These are phyloP conservation scores for Helotiales sp. DNA, from an alignment of 2,329 filamentous ascomycete species.

Conservation along the genomic window DNA sequence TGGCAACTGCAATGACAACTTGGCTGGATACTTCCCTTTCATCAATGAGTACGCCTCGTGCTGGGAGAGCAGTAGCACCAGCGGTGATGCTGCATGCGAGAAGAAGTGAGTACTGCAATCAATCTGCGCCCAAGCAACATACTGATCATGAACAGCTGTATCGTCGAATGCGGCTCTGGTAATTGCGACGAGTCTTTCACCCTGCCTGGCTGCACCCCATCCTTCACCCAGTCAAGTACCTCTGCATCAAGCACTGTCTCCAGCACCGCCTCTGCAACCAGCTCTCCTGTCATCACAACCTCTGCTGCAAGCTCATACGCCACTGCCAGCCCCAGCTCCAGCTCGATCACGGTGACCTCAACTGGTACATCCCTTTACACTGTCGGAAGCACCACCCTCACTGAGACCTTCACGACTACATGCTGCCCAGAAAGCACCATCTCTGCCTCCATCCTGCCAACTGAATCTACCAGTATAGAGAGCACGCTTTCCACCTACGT, in stretches of 20 bases:
- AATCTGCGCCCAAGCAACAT: background rate
- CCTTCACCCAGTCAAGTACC: constrained; percentile 4
- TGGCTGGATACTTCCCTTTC: constrained; percentile 43
- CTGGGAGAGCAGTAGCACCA: constrained; percentile 40
- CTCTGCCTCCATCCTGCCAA: background rate
- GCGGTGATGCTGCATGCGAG: constrained; percentile 48
- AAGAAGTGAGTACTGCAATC: constrained; percentile 40
- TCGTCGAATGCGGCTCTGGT: constrained; percentile 42
- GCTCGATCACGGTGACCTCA: constrained; percentile 21
- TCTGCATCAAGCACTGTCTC: constrained; percentile 39
- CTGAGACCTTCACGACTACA: constrained; percentile 17
- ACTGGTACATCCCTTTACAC: constrained; percentile 22
- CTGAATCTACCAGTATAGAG: constrained; percentile 11
- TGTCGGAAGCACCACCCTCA: constrained; percentile 19
- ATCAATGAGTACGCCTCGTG: constrained; percentile 41
- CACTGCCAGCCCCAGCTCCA: constrained; percentile 6
- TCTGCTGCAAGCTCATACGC: constrained; percentile 1
- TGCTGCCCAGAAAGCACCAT: constrained; percentile 9
- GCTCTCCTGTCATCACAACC: constrained; percentile 8
- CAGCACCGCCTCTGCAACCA: constrained; percentile 15
- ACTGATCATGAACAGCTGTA: constrained; percentile 34
- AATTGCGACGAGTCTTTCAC: constrained; percentile 38
- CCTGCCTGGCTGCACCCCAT: constrained; percentile 34
- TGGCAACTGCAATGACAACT: constrained; percentile 46
- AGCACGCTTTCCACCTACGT: background rate